Base-by-base conservation (phyloP, 2,329 filamentous ascomycete genomes). In the Orbilia brochopaga region DNA sequence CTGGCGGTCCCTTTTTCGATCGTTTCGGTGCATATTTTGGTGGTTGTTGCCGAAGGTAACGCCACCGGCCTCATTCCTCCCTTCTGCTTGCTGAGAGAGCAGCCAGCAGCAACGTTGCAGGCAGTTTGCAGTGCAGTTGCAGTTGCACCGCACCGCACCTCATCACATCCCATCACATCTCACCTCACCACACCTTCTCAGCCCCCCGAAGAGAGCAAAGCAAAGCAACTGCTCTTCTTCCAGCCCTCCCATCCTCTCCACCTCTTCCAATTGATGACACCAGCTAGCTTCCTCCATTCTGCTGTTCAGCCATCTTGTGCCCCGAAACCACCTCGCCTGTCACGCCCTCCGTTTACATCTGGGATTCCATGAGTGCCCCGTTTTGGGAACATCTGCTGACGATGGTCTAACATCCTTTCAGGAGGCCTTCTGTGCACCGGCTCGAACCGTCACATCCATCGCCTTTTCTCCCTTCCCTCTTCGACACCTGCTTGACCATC, bases 321-420 rank as follows among this genome's bases (percentile, higher is more conserved):
- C n/a, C n/a, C 6, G 11, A n/a, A 53, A 32, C n/a, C 35, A 23
- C 56, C 37, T 19, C 30, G 35, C 51, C 37, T 60, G 40, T 54
- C 63, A 56, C 56, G 50, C 60, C 57, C 48, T 46, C 52, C 13
- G 27, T 37, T 54, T 37, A 42, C 32, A 1, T 44, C 53, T 52
- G 56, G 57, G 57, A 69, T 61, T 55, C 54, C 40, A 54, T 59
- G 46, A 44, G 61, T 54, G 52, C 32, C 17, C 62, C 44, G 58
- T 67, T 60, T 42, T 52, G 53, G 64, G 59, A 64, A 64, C 44
- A 55, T 58, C 48, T 52, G 54, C 66, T 70, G 63, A 70, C 60
- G 37, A 70, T 70, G 66, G 66, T 60, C 54, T 70, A 59, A 70
- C 54, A 62, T 64, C 59, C 42, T 64, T 70, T 70, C 66, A 70